These are phyloP conservation scores for Phaeotremella fagi DNA, from an alignment of 768 basidiomycete species.

Conservation along the genomic window DNA sequence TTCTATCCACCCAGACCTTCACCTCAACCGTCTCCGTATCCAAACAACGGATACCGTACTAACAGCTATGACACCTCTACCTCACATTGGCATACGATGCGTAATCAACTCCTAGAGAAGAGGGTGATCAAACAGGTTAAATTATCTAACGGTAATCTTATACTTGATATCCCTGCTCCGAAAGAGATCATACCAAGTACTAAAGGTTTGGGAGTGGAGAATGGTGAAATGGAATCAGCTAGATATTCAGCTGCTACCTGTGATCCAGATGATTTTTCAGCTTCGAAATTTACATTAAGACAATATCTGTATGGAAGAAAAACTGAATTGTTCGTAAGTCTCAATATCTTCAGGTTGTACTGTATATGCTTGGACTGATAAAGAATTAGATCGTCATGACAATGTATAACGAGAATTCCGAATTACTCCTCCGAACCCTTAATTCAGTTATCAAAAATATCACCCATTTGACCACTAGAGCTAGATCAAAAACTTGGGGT, in stretches of 20 bases:
- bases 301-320: constrained; percentile 63
- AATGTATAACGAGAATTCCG: constrained; percentile 44
- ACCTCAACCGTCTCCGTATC: neutral
- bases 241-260: constrained; percentile 42
- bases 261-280: constrained; percentile 51
- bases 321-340: constrained; percentile 43
- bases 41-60: neutral
- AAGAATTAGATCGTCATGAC: constrained; percentile 43
- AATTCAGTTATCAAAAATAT: constrained; percentile 50
- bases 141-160: constrained; percentile 74
- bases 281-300: constrained; percentile 68
- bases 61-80: neutral
- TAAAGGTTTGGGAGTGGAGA: constrained; percentile 29
- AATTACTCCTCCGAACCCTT: constrained; percentile 40
- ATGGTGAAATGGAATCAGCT: constrained; percentile 43
- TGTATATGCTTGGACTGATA: neutral
- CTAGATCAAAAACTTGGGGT: constrained; percentile 49
- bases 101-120: constrained; percentile 35
- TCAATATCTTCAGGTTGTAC: neutral
- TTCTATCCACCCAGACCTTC: constrained; percentile 21
- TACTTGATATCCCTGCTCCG: constrained; percentile 77
- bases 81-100: constrained; percentile 35
- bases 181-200: constrained; percentile 62
- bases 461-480: constrained; percentile 47
- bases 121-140: constrained; percentile 58